phyloP scores from a whole-genome alignment of 2,329 filamentous ascomycete genomes.

The Westerdykella aurantiaca region DNA sequence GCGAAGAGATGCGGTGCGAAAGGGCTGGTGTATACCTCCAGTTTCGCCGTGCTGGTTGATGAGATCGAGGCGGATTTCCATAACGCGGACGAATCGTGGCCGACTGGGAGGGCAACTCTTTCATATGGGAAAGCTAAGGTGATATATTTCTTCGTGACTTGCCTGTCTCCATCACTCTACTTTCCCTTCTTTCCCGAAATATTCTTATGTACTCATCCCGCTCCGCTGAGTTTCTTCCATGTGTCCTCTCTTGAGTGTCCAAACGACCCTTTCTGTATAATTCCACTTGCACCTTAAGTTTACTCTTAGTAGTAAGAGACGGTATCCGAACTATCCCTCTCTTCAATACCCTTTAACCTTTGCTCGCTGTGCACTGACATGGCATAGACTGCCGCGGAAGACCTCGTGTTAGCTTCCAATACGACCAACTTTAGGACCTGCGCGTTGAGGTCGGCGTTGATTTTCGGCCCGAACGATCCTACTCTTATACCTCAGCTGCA shows the following conservation, averaged over 20 bases:
- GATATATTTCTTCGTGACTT: slow-evolving; percentile 5
- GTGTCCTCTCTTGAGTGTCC: not conserved
- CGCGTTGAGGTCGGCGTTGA: slow-evolving; percentile 77
- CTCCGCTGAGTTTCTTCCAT: not conserved
- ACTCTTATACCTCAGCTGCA: slow-evolving; percentile 70
- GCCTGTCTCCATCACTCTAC: not conserved
- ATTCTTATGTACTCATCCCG: slow-evolving; percentile 1
- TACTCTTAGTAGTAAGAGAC: not conserved
- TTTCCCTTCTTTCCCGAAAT: not conserved
- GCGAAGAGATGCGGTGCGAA: slow-evolving; percentile 65
- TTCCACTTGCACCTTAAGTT: too few relatives aligned
- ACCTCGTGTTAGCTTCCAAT: slow-evolving; percentile 72
- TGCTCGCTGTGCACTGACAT: not conserved
- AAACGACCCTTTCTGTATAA: too few relatives aligned
- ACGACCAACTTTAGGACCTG: slow-evolving; percentile 63
- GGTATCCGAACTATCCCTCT: not conserved
- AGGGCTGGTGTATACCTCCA: slow-evolving; percentile 86
- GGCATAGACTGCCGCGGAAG: slow-evolving; percentile 68
- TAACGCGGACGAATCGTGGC: slow-evolving; percentile 81
- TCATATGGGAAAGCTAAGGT: slow-evolving; percentile 92
- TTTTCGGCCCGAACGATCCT: slow-evolving; percentile 85
- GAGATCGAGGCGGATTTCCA: slow-evolving; percentile 65
- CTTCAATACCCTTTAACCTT: slow-evolving; percentile 10
- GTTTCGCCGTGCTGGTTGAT: slow-evolving; percentile 79
- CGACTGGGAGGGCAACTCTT: slow-evolving; percentile 63